Conservation (phyloP, 2,329 filamentous ascomycete genomes). For the Pezicula carpinea region DNA sequence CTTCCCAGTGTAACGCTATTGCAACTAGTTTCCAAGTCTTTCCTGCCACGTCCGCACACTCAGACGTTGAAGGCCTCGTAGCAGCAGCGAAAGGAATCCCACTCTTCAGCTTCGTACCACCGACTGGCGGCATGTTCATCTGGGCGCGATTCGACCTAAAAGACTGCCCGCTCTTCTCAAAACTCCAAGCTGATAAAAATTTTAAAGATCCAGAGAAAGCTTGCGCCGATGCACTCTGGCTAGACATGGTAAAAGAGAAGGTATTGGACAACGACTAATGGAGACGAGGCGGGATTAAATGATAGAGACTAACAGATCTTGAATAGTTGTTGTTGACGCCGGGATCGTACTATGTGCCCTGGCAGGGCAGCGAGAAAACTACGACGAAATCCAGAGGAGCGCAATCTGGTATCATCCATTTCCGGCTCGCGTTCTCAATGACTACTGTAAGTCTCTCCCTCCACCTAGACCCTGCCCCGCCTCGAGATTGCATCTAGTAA, state of each 20-base stretch:
- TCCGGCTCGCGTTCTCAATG: not conserved
- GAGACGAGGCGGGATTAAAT: not conserved
- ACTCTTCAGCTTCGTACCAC: conserved; percentile 27
- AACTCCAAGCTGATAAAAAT: not conserved
- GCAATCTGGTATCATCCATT: not conserved
- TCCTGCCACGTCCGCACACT: conserved; percentile 8
- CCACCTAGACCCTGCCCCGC: too few relatives aligned
- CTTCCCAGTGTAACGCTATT: conserved; percentile 3
- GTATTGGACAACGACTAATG: not conserved
- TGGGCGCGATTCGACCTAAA: conserved; percentile 28
- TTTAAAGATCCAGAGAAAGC: not conserved
- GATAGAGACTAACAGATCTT: not conserved
- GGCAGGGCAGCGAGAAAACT: conserved; percentile 23
- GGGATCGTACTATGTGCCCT: conserved; percentile 29
- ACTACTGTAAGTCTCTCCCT: not conserved
- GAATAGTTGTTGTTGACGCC: conserved; percentile 24
- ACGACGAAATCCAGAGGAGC: not conserved
- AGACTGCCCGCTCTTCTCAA: conserved; percentile 6
- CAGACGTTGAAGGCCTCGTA: not conserved
- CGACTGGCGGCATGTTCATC: conserved; percentile 29
- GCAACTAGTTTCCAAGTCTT: conserved; percentile 14
- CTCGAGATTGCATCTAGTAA: too few relatives aligned
- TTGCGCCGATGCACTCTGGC: not conserved
- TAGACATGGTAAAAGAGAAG: not conserved
- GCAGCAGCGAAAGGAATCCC: conserved; percentile 8